Evolutionary conservation across 352 stramenopile species (phyloP), one percentile per base, ranked within the genome.

Genomic region (Globisporangium alternatum): DNA sequence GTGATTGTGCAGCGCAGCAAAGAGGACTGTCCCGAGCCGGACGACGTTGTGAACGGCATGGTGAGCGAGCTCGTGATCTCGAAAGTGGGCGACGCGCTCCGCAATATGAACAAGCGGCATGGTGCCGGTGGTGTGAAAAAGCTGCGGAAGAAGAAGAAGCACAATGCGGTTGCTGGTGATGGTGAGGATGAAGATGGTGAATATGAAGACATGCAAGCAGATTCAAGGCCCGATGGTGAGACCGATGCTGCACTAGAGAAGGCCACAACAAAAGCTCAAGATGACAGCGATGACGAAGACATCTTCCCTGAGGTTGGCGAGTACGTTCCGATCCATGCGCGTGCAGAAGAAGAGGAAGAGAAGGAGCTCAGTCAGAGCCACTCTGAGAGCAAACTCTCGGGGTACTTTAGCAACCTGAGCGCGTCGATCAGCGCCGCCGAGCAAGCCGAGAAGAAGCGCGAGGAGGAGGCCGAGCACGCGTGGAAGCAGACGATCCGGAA

Each of bases 271-370:
- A 45, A 15, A 56, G 30, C n/a, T 0, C 22, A 45, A 35, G 72
- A 69, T 0, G 69, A 86, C 1, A 72, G 79, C 2, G 72, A 87
- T 1, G 79, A 88, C 6, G 80, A 90, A 63, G 81, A 91, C 65
- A 93, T 93, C 12, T 93, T 93, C 49, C 75, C 79, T 1, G 78
- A 91, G 25, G 80, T 80, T 13, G 81, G 80, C 2, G 81, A 90
- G 21, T 91, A 91, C 57, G 70, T 93, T 4, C 85, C 85, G 0
- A 74, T 89, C 1, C 76, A 89, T n/a, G 68, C 78, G 39, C 80
- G 81, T 8, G 44, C 45, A 7, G 69, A 77, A 21, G 66, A 72
- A 21, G 28, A 67, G 7, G 56, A 61, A 47, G 48, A 30, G 59
- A 48, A 6, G 31, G 22, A 48, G 31, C 8, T 35, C 35, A 51